Percentiles rank a stretch among this genome's conserved stretches.
Conservation (phyloP, 1,284 basidiomycete genomes). For the Malassezia equina region DNA sequence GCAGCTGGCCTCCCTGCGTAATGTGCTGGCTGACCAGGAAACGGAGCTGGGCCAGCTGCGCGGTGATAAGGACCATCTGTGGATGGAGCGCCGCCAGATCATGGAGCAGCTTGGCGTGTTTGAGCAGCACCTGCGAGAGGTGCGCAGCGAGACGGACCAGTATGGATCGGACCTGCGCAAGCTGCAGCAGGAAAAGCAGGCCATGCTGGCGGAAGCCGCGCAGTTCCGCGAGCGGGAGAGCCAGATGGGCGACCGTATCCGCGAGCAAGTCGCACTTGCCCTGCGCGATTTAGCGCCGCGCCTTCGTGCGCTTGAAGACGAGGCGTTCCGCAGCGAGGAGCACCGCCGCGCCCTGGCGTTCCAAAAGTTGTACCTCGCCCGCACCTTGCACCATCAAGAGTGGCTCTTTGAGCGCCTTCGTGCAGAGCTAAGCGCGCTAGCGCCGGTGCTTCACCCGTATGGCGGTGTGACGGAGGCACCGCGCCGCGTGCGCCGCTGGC, state of each 20-base stretch:
- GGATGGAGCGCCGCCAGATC: slow-evolving; percentile 13
- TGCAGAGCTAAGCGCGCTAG: background rate
- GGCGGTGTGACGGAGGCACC: background rate
- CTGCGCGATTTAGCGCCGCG: background rate
- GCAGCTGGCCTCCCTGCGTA: slow-evolving; percentile 8
- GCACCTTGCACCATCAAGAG: slow-evolving; percentile 5
- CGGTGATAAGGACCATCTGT: slow-evolving; percentile 17
- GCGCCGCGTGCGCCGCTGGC: background rate
- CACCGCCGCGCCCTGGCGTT: background rate
- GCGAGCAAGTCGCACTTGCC: background rate
- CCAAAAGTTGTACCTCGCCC: slow-evolving; percentile 14
- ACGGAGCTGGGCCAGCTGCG: slow-evolving; percentile 8
- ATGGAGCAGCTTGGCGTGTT: slow-evolving; percentile 15
- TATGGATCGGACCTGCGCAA: slow-evolving; percentile 11
- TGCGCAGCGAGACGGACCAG: slow-evolving; percentile 16
- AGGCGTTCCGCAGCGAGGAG: slow-evolving; percentile 1
- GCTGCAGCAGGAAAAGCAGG: slow-evolving; percentile 8
- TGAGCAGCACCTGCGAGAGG: slow-evolving; percentile 16
- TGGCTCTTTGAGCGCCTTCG: slow-evolving; percentile 11
- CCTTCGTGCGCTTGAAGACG: background rate
- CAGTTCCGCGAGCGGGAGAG: background rate
- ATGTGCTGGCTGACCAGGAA: slow-evolving; percentile 4
- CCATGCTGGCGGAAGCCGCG: background rate
- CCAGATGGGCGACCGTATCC: background rate
- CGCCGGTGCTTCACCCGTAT: background rate